phyloP scores from a whole-genome alignment of 2,329 filamentous ascomycete species.

The Fusarium tupiense region DNA sequence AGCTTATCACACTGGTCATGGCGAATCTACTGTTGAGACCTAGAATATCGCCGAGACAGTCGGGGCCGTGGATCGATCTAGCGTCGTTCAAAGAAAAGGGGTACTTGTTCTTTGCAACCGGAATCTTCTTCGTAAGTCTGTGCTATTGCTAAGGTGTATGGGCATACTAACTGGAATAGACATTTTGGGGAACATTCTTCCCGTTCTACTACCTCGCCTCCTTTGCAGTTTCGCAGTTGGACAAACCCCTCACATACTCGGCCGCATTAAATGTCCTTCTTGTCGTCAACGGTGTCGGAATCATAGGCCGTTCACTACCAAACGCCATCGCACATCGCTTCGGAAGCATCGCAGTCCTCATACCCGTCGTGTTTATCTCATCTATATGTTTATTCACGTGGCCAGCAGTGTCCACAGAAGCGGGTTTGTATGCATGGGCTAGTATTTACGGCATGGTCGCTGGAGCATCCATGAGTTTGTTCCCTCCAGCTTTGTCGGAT shows the following conservation, averaged over 20 bases:
- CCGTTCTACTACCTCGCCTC: constrained; percentile 7
- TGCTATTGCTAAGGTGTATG: not conserved
- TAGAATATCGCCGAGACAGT: not conserved
- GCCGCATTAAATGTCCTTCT: not conserved
- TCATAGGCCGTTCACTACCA: not conserved
- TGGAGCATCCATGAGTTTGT: not conserved
- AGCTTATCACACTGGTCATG: not conserved
- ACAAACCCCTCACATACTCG: not conserved
- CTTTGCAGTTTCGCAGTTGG: constrained; percentile 1
- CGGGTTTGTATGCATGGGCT: not conserved
- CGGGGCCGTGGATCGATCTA: constrained; percentile 8
- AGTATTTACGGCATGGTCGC: not conserved
- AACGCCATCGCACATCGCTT: not conserved
- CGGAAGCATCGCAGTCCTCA: not conserved
- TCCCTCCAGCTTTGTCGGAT: not conserved
- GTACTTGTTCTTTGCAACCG: constrained; percentile 9
- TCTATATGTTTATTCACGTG: not conserved
- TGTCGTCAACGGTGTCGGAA: constrained; percentile 1
- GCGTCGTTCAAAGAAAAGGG: not conserved
- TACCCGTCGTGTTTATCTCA: not conserved
- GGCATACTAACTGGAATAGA: not conserved
- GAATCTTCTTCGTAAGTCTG: constrained; percentile 6
- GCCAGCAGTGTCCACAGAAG: not conserved
- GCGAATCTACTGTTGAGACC: not conserved
- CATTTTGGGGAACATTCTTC: constrained; percentile 7